Percentiles rank a stretch among this genome's conserved stretches.
Evolutionary conservation across 768 basidiomycete genomes (phyloP).

Genomic region (Dendrothele bispora): DNA sequence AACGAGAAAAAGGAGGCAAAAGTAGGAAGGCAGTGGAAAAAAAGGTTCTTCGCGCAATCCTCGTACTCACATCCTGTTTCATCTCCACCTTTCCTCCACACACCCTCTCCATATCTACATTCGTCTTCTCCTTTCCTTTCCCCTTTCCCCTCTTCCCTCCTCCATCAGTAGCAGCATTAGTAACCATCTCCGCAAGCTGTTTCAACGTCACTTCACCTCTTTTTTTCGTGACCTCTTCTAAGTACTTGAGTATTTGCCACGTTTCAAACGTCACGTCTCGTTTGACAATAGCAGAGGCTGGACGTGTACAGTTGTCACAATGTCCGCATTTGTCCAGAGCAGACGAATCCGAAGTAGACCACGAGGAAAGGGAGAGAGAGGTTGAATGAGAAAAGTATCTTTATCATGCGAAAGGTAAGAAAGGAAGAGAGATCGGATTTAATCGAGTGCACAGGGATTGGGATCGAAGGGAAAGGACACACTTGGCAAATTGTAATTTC

Average conservation of each 20-base stretch:
- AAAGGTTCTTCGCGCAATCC: conserved; percentile 64
- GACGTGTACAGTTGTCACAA: conserved; percentile 87
- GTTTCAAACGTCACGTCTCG: conserved; percentile 73
- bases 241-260: conserved; percentile 75
- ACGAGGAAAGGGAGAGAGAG: conserved; percentile 69
- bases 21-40: no score
- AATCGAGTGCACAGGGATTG: not conserved
- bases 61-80: conserved; percentile 56
- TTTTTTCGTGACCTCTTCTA: conserved; percentile 42
- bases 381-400: conserved; percentile 85
- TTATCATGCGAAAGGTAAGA: not conserved
- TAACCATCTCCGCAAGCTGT: conserved; percentile 65
- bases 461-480: conserved; percentile 29
- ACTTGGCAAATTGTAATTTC: conserved; percentile 83
- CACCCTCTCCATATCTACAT: no score
- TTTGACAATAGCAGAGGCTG: conserved; percentile 47
- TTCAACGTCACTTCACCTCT: conserved; percentile 67
- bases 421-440: not conserved
- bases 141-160: conserved; percentile 32
- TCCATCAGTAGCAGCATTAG: conserved; percentile 37
- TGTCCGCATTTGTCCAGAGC: conserved; percentile 75
- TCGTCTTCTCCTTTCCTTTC: conserved; percentile 31
- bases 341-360: conserved; percentile 65
- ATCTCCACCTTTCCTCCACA: conserved; percentile 46
- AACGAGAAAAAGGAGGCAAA: no score